Evolutionary conservation across 176 grass and related monocot species (phyloP), one percentile per base, ranked within the genome.

Genomic region (Raddia distichophylla): DNA sequence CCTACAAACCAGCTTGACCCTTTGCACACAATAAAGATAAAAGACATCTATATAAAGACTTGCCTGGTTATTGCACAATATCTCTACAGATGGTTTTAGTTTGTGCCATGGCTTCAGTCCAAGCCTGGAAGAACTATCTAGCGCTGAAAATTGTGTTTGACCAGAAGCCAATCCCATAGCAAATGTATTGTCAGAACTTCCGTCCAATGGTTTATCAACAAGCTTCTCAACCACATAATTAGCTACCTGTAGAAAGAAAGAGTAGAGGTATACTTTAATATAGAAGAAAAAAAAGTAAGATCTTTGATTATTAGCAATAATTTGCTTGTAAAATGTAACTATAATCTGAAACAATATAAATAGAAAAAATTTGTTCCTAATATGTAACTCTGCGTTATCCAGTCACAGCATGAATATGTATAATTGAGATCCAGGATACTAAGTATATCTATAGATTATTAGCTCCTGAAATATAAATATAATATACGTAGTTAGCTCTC

Each of bases 141-240:
- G 70, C 8, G 72, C 51, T 48, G 89, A 67, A 58, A 93, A 79
- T n/a, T 83, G 86, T 42, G 91, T 50, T 65, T 77, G 90, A 82
- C 78, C 78, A 69, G 86, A 90, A 73, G 71, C 75, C 73, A 88
- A 84, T 79, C 88, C 90, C 83, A 95, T 90, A 51, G 69, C 50
- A 83, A 85, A 91, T 65, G 91, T 73, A 52, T 63, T 77, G 47
- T 91, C 87, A 87, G 92, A 75, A 75, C 86, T 90, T 63, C 85
- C 87, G 60, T 99, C 96, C 84, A 90, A 82, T 54, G 84, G 90
- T 88, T 91, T 95, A 22, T 95, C 96, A 48, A 94, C 73, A 7
- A 95, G 84, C 78, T 99, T 99, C 87, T 99, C 92, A 66, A 95
- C 83, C 44, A 99, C 93, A 56, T 99, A 99, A 71, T 95, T 95